phyloP scores from a whole-genome alignment of 768 basidiomycete species.

The Lactifluus pinguis region DNA sequence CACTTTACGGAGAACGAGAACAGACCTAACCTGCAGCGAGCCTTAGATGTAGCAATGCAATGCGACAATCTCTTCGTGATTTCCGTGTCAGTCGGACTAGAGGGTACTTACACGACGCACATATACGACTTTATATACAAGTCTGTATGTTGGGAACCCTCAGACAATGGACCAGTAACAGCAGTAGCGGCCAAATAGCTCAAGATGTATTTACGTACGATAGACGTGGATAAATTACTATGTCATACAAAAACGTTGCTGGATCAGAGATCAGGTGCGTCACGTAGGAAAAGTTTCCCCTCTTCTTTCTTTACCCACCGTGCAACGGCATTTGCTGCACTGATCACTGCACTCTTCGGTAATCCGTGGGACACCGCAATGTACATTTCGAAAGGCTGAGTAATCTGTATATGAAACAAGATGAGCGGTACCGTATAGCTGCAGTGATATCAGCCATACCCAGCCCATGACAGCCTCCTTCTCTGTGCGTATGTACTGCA shows the following conservation, averaged over 20 bases:
- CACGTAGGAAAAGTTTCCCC: slow-evolving; percentile 64
- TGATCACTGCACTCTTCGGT: slow-evolving; percentile 81
- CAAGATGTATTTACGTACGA: not conserved
- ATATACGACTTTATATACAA: slow-evolving; percentile 19
- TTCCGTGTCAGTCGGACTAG: slow-evolving; percentile 14
- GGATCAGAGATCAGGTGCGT: slow-evolving; percentile 78
- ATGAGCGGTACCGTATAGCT: not conserved
- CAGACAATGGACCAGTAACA: not conserved
- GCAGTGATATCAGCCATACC: slow-evolving; percentile 44
- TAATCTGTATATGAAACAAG: slow-evolving; percentile 47
- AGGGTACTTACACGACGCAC: slow-evolving; percentile 16
- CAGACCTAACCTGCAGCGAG: slow-evolving; percentile 17
- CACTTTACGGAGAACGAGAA: slow-evolving; percentile 13
- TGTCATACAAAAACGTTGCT: not conserved
- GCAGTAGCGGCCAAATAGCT: not conserved
- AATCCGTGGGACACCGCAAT: slow-evolving; percentile 70
- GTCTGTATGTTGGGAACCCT: slow-evolving; percentile 10
- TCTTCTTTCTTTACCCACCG: slow-evolving; percentile 92
- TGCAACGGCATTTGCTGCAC: slow-evolving; percentile 82
- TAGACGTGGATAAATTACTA: not conserved
- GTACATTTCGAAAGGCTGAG: slow-evolving; percentile 90
- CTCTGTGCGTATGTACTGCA: slow-evolving; percentile 81
- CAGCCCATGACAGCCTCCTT: slow-evolving; percentile 90
- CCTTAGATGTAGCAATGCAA: slow-evolving; percentile 11
- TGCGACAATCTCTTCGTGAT: slow-evolving; percentile 15